Evolutionary conservation across 78 protist genomes (phyloP).

Genomic region (Diacronema lutheri): DNA sequence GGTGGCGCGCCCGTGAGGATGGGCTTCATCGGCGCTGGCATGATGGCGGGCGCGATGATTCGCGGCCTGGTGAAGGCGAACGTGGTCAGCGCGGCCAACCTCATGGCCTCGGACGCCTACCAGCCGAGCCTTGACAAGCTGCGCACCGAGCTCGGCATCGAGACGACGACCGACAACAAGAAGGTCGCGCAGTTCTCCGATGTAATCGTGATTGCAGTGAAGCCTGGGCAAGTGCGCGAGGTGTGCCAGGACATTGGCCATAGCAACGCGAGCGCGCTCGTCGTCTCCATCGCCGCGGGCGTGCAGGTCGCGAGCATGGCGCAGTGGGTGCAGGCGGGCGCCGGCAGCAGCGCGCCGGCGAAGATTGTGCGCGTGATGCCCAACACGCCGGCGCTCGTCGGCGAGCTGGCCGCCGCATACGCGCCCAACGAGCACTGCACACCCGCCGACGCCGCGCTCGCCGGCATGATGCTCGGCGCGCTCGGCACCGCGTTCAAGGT

Average conservation of each 20-base stretch:
- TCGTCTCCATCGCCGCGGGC: constrained; percentile 64
- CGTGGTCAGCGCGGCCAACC: background rate
- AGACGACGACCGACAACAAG: background rate
- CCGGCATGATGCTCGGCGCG: constrained; percentile 14
- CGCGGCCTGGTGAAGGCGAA: background rate
- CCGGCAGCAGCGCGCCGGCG: too few species aligned
- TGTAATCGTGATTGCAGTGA: constrained; percentile 35
- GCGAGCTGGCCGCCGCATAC: constrained; percentile 32
- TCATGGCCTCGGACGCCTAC: background rate
- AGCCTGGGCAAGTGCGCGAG: constrained; percentile 32
- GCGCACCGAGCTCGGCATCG: background rate
- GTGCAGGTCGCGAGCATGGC: background rate
- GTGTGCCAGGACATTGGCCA: background rate
- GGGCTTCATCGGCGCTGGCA: constrained; percentile 39
- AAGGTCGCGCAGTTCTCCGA: constrained; percentile 3
- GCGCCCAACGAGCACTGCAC: background rate
- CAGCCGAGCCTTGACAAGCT: background rate
- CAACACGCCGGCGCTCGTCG: constrained; percentile 46
- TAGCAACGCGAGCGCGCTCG: background rate
- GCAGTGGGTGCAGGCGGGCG: background rate
- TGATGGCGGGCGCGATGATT: constrained; percentile 34
- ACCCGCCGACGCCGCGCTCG: constrained; percentile 18
- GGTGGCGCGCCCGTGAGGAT: background rate
- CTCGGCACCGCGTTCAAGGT: constrained; percentile 29
- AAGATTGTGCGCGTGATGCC: constrained; percentile 72